Percentiles rank a stretch among this genome's conserved stretches.
phyloP scores from a whole-genome alignment of 139 green algal genomes.

The Chlamydomonas eustigma region DNA sequence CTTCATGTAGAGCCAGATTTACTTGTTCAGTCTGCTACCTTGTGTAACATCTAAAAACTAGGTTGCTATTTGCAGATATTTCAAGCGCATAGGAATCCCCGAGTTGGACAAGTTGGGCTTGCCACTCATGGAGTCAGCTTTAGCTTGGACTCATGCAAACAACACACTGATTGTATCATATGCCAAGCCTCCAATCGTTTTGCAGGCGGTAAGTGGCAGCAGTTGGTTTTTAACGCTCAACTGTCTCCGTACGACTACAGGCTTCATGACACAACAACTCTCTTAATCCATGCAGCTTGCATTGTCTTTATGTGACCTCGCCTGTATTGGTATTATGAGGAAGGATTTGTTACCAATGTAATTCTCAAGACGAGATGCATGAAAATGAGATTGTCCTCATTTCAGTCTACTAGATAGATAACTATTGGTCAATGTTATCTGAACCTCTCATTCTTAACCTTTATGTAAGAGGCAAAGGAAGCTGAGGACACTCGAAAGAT shows the following conservation, averaged over 20 bases:
- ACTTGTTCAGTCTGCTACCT: no score
- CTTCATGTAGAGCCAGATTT: no score
- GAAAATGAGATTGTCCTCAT: background rate
- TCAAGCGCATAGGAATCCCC: slow-evolving; percentile 33
- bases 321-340: background rate
- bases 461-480: slow-evolving; percentile 1
- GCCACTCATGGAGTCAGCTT: slow-evolving; percentile 20
- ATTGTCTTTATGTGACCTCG: no score
- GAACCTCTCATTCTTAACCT: background rate
- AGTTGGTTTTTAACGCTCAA: background rate
- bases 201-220: background rate
- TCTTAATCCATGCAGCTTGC: no score
- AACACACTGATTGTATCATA: slow-evolving; percentile 47
- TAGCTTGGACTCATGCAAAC: slow-evolving; percentile 33
- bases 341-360: background rate
- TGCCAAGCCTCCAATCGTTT: slow-evolving; percentile 23
- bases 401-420: background rate
- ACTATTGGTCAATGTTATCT: background rate
- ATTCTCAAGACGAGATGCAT: background rate
- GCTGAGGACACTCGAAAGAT: slow-evolving; percentile 7
- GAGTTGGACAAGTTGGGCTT: slow-evolving; percentile 35
- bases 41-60: no score
- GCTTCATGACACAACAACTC: no score
- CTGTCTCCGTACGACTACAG: background rate
- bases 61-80: slow-evolving; percentile 38